Evolutionary conservation across 148 eudicot species (phyloP).

Genomic region (Tetragonia tetragonoides): DNA sequence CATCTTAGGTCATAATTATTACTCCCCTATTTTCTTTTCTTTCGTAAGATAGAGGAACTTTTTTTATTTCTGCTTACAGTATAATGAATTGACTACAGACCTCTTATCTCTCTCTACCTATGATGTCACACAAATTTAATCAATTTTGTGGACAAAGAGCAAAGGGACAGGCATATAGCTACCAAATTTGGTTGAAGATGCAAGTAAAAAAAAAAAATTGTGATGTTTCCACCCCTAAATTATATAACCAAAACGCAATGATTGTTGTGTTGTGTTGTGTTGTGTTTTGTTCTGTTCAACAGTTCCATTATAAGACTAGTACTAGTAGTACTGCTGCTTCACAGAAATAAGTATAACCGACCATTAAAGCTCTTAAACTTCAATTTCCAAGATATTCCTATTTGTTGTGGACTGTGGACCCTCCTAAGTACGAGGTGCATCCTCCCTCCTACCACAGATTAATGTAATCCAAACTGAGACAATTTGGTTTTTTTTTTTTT

Average conservation of each 20-base stretch:
- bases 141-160: not conserved
- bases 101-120: not conserved
- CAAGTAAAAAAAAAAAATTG: not conserved
- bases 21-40: not conserved
- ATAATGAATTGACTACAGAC: not conserved
- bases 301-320: constrained; percentile 8
- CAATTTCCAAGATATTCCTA: constrained; percentile 38
- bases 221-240: not conserved
- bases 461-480: not conserved
- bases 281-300: constrained; percentile 12
- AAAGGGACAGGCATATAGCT: constrained; percentile 24
- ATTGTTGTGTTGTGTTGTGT: constrained; percentile 18
- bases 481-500: too few relatives aligned
- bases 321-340: not conserved
- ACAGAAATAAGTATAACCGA: constrained; percentile 28
- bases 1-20: constrained; percentile 23
- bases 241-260: constrained; percentile 21
- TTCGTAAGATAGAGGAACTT: not conserved
- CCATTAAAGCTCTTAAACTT: constrained; percentile 14
- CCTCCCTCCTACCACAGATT: not conserved
- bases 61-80: not conserved
- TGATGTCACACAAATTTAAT: constrained; percentile 9
- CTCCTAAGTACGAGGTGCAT: constrained; percentile 18
- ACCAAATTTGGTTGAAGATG: constrained; percentile 18
- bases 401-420: constrained; percentile 22